Evolutionary conservation across 495 filamentous ascomycete species (phyloP), one percentile per base, ranked within the genome.

Genomic region (Aspergillus campestris): DNA sequence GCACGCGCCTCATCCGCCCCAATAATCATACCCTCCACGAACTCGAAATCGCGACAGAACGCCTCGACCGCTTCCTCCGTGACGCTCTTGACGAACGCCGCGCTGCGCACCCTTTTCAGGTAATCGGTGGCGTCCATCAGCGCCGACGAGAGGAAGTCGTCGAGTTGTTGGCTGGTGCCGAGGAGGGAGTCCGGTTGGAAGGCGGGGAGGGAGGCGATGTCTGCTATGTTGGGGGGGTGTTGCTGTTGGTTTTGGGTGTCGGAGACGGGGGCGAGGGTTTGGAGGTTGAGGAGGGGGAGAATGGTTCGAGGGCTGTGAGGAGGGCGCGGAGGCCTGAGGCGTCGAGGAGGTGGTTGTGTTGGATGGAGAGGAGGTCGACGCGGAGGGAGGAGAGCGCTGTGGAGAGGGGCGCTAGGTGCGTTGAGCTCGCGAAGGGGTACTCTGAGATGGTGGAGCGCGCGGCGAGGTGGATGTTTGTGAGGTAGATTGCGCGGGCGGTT

Each of bases 31-130:
- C 69, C 83, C 64, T 98, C 92, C 5, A 96, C 75, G 47, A 82
- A 82, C 67, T 91, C 88, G 64, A 98, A 98, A 53, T 94, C 88
- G 12, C 80, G 80, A 50, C 89, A 94, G 66, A 98, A 97, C 42
- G 70, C 75, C 52, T 86, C 84, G 0, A 89, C 87, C 0, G 89
- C 91, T 54, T 87, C 80, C 53, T 91, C 85, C 2, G 84, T 90
- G 31, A 95, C 76, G 36, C 82, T 76, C 34, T 83, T 78, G 11
- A 82, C 81, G 35, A 94, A 68, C 6, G 83, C 71, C 5, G 63
- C 58, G 45, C 83, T 86, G 48, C 80, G 79, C 9, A 97, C 64
- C 9, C 74, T 69, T 51, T 83, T 83, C 36, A 98, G 61, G 44
- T 88, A 84, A 48, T 92, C 81, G 45, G 82, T 75, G 3, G 90